A percentile compares a stretch with the other conserved stretches of the same genome.
Conservation (phyloP, 805 yeast genomes). For the Yueomyces sp. region DNA sequence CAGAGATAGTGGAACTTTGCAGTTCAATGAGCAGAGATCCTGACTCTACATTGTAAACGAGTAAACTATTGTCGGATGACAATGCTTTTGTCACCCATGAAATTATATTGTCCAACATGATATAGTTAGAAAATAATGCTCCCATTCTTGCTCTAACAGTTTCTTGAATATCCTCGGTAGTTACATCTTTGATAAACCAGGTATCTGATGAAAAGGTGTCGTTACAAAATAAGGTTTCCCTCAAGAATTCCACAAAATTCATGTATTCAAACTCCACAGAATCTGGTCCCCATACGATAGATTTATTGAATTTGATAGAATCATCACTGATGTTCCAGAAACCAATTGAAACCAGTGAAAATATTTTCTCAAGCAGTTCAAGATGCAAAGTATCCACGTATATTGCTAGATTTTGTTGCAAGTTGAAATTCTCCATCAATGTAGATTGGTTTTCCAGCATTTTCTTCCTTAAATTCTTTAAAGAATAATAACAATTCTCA, state of each 20-base stretch:
- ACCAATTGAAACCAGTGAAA: constrained; percentile 6
- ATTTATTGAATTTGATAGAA: constrained; percentile 5
- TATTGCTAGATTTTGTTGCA: constrained; percentile 15
- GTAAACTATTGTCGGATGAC: too few species aligned
- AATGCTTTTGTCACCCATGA: neutral
- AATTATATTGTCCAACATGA: neutral
- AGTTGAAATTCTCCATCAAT: constrained; percentile 13
- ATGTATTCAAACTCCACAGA: constrained; percentile 9
- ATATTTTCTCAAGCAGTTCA: constrained; percentile 9
- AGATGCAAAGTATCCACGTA: constrained; percentile 18
- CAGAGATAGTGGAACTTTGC: neutral
- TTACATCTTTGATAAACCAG: constrained; percentile 18
- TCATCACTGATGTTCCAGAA: constrained; percentile 15
- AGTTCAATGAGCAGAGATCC: neutral
- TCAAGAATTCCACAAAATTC: constrained; percentile 8
- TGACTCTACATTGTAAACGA: too few species aligned
- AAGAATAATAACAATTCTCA: constrained; percentile 22
- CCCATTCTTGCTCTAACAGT: constrained; percentile 8
- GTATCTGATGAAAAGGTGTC: constrained; percentile 5
- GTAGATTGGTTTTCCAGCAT: constrained; percentile 7
- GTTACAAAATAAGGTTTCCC: constrained; percentile 5
- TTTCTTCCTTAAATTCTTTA: constrained; percentile 15
- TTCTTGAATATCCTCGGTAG: constrained; percentile 12
- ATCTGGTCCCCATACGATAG: constrained; percentile 4
- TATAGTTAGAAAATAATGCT: constrained; percentile 1